Base-by-base conservation (phyloP, 208 protist species). In the Vickermania spadyakhi region DNA sequence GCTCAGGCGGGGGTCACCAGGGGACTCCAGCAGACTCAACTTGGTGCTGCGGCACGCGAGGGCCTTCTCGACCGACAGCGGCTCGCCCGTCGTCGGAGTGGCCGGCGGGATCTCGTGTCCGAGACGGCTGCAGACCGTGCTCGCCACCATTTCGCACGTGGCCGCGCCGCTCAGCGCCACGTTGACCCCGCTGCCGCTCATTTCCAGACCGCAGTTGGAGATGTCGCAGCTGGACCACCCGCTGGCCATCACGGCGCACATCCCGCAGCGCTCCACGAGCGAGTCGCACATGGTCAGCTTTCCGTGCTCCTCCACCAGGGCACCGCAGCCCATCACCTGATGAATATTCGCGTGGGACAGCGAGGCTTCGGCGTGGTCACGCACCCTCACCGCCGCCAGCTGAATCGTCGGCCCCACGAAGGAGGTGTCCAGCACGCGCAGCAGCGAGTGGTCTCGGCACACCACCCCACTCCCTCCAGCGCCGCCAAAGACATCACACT, bases 401-500 rank as follows among this genome's bases (percentile, higher is more conserved):
- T 55, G 56, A 60, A 76, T 60, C 31, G 74, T 56, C 2, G 59
- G 52, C 27, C 74, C 74, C 13, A 30, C 18, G 50, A 81, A 71
- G 53, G 52, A 59, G 62, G 58, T 66, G 66, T 81, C 70, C 21
- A 53, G 62, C 21, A 72, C 59, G n/a, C 2, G 56, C 14, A 68
- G 55, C 13, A 28, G 31, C 31, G 57, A 57, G 27, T 31, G 13
- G 28, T 72, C 62, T 28, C 52, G 60, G 52, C 52, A 58, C 13
- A 57, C 26, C 0, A 81, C 53, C 13, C 70, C 66, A 1, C 50
- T 49, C 22, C 74, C 74, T 25, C 57, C 49, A 11, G 36, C 18
- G 28, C 68, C 70, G 41, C 68, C 74, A 58, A 60, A 62, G 1
- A 81, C 31, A 51, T 81, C 74, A 64, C 74, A 81, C 64, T 76